Evolutionary conservation across 805 yeast genomes (phyloP).

Genomic region (Yarrowia keelungensis): DNA sequence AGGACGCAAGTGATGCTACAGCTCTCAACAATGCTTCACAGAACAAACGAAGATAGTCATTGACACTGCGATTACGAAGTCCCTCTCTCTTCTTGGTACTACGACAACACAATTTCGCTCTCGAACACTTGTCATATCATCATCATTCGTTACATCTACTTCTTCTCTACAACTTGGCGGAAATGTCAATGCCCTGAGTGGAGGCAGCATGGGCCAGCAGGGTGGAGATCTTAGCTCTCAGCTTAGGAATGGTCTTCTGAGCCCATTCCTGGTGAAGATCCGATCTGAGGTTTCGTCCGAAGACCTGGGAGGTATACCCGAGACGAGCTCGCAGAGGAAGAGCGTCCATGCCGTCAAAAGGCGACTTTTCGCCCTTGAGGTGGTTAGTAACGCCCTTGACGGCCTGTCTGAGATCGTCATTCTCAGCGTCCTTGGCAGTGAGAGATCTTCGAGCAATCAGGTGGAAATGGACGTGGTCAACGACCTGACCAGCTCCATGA

Average conservation of each 20-base stretch:
- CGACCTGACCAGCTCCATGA: constrained; percentile 87
- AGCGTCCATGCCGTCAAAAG: constrained; percentile 7
- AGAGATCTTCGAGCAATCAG: constrained; percentile 67
- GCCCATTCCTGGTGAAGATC: constrained; percentile 47
- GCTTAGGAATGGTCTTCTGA: constrained; percentile 37
- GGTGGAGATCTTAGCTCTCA: constrained; percentile 41
- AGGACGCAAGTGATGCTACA: too few relatives aligned
- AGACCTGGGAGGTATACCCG: constrained; percentile 46
- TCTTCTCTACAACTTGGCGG: constrained; percentile 25
- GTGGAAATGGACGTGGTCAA: constrained; percentile 94
- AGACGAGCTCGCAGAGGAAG: constrained; percentile 40
- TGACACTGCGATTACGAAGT: too few relatives aligned
- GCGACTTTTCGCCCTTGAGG: constrained; percentile 15
- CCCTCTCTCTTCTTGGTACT: too few relatives aligned
- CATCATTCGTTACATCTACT: constrained; percentile 5
- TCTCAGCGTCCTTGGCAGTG: constrained; percentile 22
- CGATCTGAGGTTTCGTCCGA: constrained; percentile 49
- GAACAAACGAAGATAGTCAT: too few relatives aligned
- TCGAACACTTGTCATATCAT: background rate
- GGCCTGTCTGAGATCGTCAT: constrained; percentile 29
- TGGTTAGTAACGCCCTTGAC: constrained; percentile 31
- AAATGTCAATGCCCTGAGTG: constrained; percentile 37
- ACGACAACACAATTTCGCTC: too few relatives aligned
- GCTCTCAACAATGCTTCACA: too few relatives aligned
- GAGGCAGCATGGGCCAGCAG: constrained; percentile 37